Base-by-base conservation (phyloP, 139 green algal genomes). In the Raphidocelis subcapitata region DNA sequence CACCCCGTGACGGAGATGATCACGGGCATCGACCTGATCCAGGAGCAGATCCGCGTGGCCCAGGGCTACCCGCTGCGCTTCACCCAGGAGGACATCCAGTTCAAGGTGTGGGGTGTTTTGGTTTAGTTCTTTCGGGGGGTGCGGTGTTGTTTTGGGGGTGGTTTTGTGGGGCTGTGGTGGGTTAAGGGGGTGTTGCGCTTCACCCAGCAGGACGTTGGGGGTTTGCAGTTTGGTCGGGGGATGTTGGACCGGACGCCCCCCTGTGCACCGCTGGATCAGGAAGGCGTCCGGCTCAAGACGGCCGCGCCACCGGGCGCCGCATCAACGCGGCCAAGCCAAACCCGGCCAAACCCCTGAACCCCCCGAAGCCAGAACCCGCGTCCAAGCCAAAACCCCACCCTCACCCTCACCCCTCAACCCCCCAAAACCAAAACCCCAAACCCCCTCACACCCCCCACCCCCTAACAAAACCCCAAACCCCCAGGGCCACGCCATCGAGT, bases 1-100 rank as follows among this genome's bases (percentile, higher is more conserved):
- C 93, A 98, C 82, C 93, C 93, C 0, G 93, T 98, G 67, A 97
- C 93, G 0, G 93, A 98, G 87, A 96, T 97, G 90, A 94, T 98
- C 82, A 98, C 93, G 0, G 92, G 92, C 31, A 63, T 97, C 0
- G 93, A 98, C 76, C 82, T 98, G 52, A 94, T 98, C 81, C 89
- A 96, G 82, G 90, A 97, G 85, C 93, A 98, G 85, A 93, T 98
- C 86, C 79, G 80, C 21, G 90, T 92, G 56, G 93, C 93, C 37
- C 87, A 90, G 87, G 93, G 92, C 44, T 44, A 92, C 32, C 73
- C 78, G 32, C 85, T 98, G 55, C 79, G 72, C 4, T 89, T 93
- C 71, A 91, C 62, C 61, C 93, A 98, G 86, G 90, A 95, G 62
- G 92, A 97, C 77, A 94, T 97, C 75, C 49, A 84, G 69, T 82